Evolutionary conservation across 2,329 filamentous ascomycete genomes (phyloP), one percentile per base, ranked within the genome.

Genomic region (Graphiopsis chlorocephala): DNA sequence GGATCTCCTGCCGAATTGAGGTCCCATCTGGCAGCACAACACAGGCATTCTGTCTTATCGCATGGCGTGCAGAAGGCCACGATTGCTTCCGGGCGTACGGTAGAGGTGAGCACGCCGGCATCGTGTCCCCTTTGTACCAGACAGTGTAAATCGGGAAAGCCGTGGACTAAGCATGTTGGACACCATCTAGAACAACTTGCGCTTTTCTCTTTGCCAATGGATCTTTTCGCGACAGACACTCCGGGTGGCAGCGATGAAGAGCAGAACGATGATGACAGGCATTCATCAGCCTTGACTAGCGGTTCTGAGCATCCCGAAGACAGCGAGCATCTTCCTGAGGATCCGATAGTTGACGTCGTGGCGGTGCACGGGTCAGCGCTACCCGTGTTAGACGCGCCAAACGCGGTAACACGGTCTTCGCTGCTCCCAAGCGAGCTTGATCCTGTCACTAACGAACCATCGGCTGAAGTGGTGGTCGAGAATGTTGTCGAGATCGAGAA

Each of bases 381-480:
- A 6, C 12, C 11, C 12, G 3, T 4, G 5, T 35, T 14, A 15
- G 33, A 35, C 12, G 14, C 14, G 12, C 14, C 33, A 35, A 35
- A 33, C 31, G 3, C 31, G 6, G 15, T 14, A 35, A 3, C 33
- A 35, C 5, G 3, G 14, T 14, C 1, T 35, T 11, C 33, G 33
- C 12, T 15, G 11, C 33, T 12, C 3, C 33, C 33, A 14, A 35
- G 15, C 33, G 14, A 35, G 2, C 15, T 35, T 35, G 12, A 35
- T 15, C 14, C 33, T 35, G 33, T 15, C 33, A 35, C 33, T 35
- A 3, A 35, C 33, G 68, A 70, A 17, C 61, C 70, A 1, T 63
- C 62, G 14, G 52, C 69, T 57, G 67, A 70, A 57, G 68, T 69
- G 20, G 35, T 69, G 64, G 42, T 72, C 26, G 66, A 47, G 28